Evolutionary conservation across 345 rosid genomes (phyloP).

Genomic region (Brassica incana): DNA sequence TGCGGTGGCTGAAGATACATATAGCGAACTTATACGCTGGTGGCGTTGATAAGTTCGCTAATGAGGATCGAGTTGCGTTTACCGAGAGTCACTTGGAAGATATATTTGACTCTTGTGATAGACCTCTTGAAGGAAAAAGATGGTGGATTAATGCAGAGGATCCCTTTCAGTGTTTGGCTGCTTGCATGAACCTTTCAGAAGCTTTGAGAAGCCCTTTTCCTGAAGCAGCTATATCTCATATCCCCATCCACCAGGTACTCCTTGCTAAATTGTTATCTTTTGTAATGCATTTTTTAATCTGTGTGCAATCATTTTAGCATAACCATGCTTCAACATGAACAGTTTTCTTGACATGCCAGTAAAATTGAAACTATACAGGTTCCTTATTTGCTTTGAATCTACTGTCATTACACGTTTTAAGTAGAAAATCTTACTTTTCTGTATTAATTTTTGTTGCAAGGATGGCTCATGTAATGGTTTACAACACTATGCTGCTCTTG

Average conservation of each 20-base stretch:
- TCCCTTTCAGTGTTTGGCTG: constrained; percentile 1
- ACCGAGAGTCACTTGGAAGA: neutral
- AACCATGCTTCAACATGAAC: neutral
- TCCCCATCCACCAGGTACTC: neutral
- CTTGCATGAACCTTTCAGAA: neutral
- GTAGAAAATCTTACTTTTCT: neutral
- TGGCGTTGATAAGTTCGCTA: neutral
- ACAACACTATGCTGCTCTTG: neutral
- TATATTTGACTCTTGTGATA: neutral
- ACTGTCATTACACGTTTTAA: neutral
- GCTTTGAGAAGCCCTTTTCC: neutral
- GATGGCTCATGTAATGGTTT: neutral
- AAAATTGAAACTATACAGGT: neutral
- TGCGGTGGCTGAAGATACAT: neutral
- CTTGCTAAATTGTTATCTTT: neutral
- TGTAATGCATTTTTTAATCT: too few relatives aligned
- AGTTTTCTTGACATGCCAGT: neutral
- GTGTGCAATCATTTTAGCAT: neutral
- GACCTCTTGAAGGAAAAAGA: neutral
- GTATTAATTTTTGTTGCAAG: neutral
- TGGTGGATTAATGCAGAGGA: neutral
- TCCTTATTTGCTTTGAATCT: neutral
- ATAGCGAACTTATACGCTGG: neutral
- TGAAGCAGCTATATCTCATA: neutral
- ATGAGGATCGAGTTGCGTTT: neutral